Evolutionary conservation across 23 red algal species (phyloP), one percentile per base, ranked within the genome.

Genomic region (Gracilaria caudata): DNA sequence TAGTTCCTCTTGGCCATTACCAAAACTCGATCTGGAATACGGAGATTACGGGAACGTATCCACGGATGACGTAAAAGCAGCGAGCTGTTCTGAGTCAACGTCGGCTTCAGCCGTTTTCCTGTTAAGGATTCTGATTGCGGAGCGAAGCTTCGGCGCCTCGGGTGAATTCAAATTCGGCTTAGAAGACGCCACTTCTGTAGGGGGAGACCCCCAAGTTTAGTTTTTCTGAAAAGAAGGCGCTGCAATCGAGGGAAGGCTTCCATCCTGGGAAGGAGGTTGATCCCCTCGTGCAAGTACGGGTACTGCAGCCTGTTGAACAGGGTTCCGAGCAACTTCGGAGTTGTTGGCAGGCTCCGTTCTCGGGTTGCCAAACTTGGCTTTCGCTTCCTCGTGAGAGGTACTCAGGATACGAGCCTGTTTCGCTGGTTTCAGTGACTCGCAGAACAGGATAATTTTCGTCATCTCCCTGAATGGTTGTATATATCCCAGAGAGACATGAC

Each of bases 1-100:
- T 60, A 81, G 19, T 81, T 81, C 7, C 29, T 4, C 77, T 81
- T 81, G 26, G 45, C 46, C 23, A 79, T 51, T 21, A 79, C 44
- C 54, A 55, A 79, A 23, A 79, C 5, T 57, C 46, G 0, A 25
- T 81, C 77, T 33, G 77, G 55, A 39, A 40, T 56, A 43, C 37
- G 54, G 14, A 39, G 19, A 59, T 81, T 81, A 37, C 36, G 30
- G 19, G 21, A 81, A 29, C 77, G 45, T 34, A 81, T 39, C 77
- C 54, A 81, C 7, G 77, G 77, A 28, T 54, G 54, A 63, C 51
- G 54, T 30, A 81, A 40, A 63, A 61, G n/a, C 16, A 41, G 53
- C 36, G 13, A 63, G 26, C 25, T 81, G 45, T 10, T 63, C 34
- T 39, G 45, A 71, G 65, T 41, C 37, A 19, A 7, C 65, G 65